A percentile compares a stretch with the other conserved stretches of the same genome.
These are phyloP conservation scores for Aspergillus hancockii DNA, from an alignment of 495 filamentous ascomycete genomes.

Conservation along the genomic window DNA sequence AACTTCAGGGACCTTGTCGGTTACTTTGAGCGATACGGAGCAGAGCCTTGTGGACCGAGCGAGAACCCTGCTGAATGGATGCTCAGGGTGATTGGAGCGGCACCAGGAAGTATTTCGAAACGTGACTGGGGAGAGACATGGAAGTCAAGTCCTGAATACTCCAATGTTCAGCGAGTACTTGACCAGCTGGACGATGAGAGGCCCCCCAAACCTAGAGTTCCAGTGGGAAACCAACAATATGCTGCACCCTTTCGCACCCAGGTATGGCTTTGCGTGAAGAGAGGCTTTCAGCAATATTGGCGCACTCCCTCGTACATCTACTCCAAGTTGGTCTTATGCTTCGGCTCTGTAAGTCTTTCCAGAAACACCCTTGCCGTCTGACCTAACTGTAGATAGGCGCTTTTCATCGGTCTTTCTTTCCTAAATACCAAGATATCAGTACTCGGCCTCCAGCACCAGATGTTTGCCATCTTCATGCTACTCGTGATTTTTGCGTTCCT, in stretches of 20 bases:
- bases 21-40: slow-evolving; percentile 77
- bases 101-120: slow-evolving; percentile 65
- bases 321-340: slow-evolving; percentile 44
- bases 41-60: slow-evolving; percentile 55
- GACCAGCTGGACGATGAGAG: slow-evolving; percentile 24
- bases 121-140: slow-evolving; percentile 57
- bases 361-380: too few species aligned
- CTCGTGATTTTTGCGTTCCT: slow-evolving; percentile 71
- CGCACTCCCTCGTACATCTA: slow-evolving; percentile 52
- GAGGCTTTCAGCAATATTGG: slow-evolving; percentile 52
- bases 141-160: slow-evolving; percentile 19
- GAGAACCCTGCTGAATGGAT: slow-evolving; percentile 87
- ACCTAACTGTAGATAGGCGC: too few species aligned
- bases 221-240: too few species aligned
- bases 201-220: slow-evolving; percentile 27
- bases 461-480: slow-evolving; percentile 81
- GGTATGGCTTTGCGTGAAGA: slow-evolving; percentile 41
- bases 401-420: slow-evolving; percentile 60
- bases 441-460: slow-evolving; percentile 80
- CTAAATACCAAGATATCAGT: slow-evolving; percentile 63
- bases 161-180: slow-evolving; percentile 67
- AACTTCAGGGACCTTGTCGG: slow-evolving; percentile 62
- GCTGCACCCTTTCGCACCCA: slow-evolving; percentile 50
- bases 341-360: too few species aligned
- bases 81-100: slow-evolving; percentile 80